Percentiles rank a stretch among this genome's conserved stretches.
Conservation (phyloP, 352 stramenopile genomes). For the Globisporangium nagaii region DNA sequence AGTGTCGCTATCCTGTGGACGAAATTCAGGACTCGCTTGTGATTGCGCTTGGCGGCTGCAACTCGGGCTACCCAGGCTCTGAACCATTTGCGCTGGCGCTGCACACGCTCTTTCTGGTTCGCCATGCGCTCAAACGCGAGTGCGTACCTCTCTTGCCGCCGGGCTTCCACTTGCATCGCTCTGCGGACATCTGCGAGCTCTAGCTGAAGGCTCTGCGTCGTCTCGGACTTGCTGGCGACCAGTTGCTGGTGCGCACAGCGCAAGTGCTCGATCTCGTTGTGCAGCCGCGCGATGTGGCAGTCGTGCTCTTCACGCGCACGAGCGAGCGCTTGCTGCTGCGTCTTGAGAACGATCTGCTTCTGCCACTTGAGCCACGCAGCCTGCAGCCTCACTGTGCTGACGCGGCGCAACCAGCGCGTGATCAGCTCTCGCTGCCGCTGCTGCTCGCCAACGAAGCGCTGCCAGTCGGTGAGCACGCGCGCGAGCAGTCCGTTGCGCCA, state of each 20-base stretch:
- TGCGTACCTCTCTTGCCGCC: neutral
- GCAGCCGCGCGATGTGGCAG: neutral
- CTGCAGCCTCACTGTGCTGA: neutral
- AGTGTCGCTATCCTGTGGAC: neutral
- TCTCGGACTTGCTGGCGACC: neutral
- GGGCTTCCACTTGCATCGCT: neutral
- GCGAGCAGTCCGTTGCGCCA: slow-evolving; percentile 18
- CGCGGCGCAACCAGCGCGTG: slow-evolving; percentile 10
- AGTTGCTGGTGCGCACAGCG: neutral
- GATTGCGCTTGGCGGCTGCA: neutral
- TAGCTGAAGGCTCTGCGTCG: neutral
- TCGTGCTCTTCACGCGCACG: neutral
- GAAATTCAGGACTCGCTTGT: neutral
- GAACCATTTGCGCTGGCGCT: neutral
- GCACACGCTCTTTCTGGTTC: neutral
- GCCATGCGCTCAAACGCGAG: neutral
- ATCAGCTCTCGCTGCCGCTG: slow-evolving; percentile 22
- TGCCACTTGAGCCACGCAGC: slow-evolving; percentile 10
- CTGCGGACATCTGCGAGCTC: neutral
- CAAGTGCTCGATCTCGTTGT: slow-evolving; percentile 1
- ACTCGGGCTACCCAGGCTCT: neutral
- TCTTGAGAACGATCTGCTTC: neutral
- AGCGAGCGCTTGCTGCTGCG: neutral
- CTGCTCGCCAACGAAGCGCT: slow-evolving; percentile 10
- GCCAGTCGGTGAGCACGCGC: slow-evolving; percentile 18